Base-by-base conservation (phyloP, 2,329 filamentous ascomycete species). In the Colletotrichum eremochloae region DNA sequence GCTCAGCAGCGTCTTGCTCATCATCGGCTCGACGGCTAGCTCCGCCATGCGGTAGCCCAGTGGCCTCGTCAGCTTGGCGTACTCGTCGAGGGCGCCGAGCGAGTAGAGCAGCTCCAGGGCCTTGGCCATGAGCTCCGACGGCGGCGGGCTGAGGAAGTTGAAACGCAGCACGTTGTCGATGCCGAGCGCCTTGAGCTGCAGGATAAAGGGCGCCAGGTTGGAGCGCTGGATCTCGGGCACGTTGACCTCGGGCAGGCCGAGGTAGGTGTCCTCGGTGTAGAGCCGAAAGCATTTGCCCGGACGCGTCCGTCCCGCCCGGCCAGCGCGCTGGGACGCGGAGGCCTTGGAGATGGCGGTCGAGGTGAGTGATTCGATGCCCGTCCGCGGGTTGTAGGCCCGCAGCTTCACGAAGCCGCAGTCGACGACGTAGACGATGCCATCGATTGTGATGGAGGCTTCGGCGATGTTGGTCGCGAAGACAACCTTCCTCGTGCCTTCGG, bases 401-500 rank as follows among this genome's bases (percentile, higher is more conserved):
- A 97, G 85, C 80, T 98, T 98, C 75, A 97, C 95, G 79, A 94
- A 98, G 1, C 96, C 96, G 65, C 90, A 92, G 81, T 99, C 96
- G 62, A 98, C 85, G 7, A 99, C 96, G 78, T 94, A 97, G 67
- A 95, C 91, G 72, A 98, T 95, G 3, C 94, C 95, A 65, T 96
- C 92, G 68, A 98, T 97, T 20, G 96, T 98, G 55, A 99, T 93
- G 1, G 94, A 97, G 5, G 96, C 96, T 84, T 99, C 96, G 15
- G 96, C 95, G 75, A 98, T 98, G 79, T 98, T 98, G 71, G 96
- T 98, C 5, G 94, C 93, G 75, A 98, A 92, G 46, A 99, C 93
- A 50, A 98, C 93, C 79, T 98, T 98, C 53, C 96, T 89, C 1
- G 92, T 95, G 71, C 95, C 92, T 73, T 94, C 91, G 0, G 94